These are phyloP conservation scores for Ceratorhiza oryzae-sativae DNA, from an alignment of 1,284 basidiomycete genomes.

Conservation along the genomic window DNA sequence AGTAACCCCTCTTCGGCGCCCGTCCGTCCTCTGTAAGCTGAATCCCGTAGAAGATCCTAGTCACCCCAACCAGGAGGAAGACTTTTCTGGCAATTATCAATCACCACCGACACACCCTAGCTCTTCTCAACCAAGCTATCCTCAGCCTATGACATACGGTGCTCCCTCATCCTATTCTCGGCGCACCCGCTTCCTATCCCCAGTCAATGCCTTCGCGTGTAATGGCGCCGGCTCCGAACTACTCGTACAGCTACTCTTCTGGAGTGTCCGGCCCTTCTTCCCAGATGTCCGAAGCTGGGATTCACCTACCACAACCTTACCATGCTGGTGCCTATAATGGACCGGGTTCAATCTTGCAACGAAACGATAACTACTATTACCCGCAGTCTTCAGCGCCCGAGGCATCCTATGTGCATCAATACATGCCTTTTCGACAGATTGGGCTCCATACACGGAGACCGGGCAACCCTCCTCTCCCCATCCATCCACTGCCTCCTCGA, in stretches of 20 bases:
- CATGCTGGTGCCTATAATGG: slow-evolving; percentile 7
- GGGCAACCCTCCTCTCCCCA: slow-evolving; percentile 25
- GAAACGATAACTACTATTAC: slow-evolving; percentile 22
- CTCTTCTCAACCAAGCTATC: slow-evolving; percentile 14
- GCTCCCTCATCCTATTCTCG: neutral
- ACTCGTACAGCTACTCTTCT: slow-evolving; percentile 25
- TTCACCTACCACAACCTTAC: neutral
- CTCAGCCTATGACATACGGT: slow-evolving; percentile 11
- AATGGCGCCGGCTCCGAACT: slow-evolving; percentile 20
- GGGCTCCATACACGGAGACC: slow-evolving; percentile 10
- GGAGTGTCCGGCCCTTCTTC: slow-evolving; percentile 3
- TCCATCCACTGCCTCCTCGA: slow-evolving; percentile 4
- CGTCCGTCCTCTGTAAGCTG: slow-evolving; percentile 30
- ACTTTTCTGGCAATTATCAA: slow-evolving; percentile 17
- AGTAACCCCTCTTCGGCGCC: neutral
- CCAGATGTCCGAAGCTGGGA: neutral
- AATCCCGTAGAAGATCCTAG: slow-evolving; percentile 15
- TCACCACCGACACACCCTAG: slow-evolving; percentile 2
- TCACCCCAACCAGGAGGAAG: slow-evolving; percentile 12
- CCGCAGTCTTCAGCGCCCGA: slow-evolving; percentile 22
- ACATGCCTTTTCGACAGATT: slow-evolving; percentile 24
- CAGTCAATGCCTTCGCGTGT: slow-evolving; percentile 14
- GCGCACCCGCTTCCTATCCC: slow-evolving; percentile 2
- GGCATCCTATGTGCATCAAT: slow-evolving; percentile 18
- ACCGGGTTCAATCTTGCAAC: neutral